Evolutionary conservation across 2,329 filamentous ascomycete species (phyloP).

Genomic region (Zelopaecilomyces penicillatus): DNA sequence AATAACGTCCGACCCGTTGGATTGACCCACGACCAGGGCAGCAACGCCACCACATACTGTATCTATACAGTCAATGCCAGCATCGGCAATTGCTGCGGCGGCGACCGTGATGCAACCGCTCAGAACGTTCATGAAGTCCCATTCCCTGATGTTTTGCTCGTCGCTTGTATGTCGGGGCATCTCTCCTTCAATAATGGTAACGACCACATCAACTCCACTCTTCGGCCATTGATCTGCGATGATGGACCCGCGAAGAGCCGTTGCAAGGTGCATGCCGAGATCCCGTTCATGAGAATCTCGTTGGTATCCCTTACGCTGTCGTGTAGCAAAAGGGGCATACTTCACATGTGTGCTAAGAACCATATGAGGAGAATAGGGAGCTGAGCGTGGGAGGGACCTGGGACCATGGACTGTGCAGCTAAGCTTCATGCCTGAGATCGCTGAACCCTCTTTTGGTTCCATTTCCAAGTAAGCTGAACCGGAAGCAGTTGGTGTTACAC

Average conservation of each 20-base stretch:
- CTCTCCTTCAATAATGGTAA: constrained; percentile 89
- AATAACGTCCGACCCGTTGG: constrained; percentile 32
- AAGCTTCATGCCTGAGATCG: constrained; percentile 70
- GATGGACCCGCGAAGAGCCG: constrained; percentile 77
- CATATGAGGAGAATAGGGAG: constrained; percentile 85
- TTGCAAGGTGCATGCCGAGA: constrained; percentile 83
- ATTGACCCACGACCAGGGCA: constrained; percentile 51
- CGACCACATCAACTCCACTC: constrained; percentile 88
- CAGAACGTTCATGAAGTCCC: constrained; percentile 86
- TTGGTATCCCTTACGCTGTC: constrained; percentile 73
- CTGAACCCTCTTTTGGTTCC: constrained; percentile 39
- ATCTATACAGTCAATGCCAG: constrained; percentile 92
- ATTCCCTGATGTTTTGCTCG: constrained; percentile 52
- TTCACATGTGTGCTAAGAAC: constrained; percentile 91
- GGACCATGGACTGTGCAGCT: constrained; percentile 91
- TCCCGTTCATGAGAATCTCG: constrained; percentile 82
- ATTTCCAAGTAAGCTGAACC: constrained; percentile 83
- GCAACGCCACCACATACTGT: constrained; percentile 83
- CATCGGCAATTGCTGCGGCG: constrained; percentile 85
- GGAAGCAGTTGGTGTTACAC: constrained; percentile 84
- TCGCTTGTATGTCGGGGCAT: constrained; percentile 55
- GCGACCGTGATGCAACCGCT: constrained; percentile 90
- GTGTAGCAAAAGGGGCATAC: constrained; percentile 88
- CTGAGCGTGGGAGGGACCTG: constrained; percentile 78
- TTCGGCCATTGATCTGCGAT: constrained; percentile 98